Evolutionary conservation across 352 stramenopile genomes (phyloP), one percentile per base, ranked within the genome.

Genomic region (Globisporangium abappressorium): DNA sequence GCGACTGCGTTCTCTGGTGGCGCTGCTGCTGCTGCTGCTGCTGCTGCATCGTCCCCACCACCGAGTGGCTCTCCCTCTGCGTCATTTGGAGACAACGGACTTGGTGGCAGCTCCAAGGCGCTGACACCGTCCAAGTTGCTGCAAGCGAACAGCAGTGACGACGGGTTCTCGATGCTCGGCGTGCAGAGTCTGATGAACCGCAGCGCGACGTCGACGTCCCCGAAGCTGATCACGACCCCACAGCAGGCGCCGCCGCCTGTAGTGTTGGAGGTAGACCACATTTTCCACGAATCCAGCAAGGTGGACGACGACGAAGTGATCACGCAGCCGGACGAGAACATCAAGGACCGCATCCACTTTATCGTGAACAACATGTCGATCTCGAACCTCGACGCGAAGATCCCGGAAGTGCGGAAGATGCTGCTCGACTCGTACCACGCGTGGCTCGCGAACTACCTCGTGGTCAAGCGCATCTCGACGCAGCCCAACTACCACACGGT

Each of bases 281-380:
- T 96, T 65, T 95, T 96, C 70, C 77, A 93, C 57, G 81, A 87
- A 6, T 84, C 79, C 38, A 93, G 74, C 46, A 68, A 73, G 4
- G 64, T 88, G 20, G 83, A 94, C 43, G 85, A 94, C 38, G 64
- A 79, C 33, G 82, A 91, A 71, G 75, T 72, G 14, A 74, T 93
- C 30, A 68, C 75, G 51, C 87, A 96, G 64, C 89, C 89, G 0
- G 89, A 95, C 14, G 85, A 94, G 71, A 84, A 67, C 24, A 72
- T 99, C 56, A 88, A 98, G 63, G 97, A 99, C 75, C 85, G 97
- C n/a, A 97, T 99, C 69, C 96, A 99, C 75, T 99, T 99, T 70
- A 95, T 99, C 22, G 97, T 99, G 71, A 99, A 99, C 82, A 99
- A 99, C 76, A 95, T 99, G 76, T 98, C 97, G 55, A 94, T 97